Conservation (phyloP, 768 basidiomycete genomes). For the Leccinum disarticulatum region DNA sequence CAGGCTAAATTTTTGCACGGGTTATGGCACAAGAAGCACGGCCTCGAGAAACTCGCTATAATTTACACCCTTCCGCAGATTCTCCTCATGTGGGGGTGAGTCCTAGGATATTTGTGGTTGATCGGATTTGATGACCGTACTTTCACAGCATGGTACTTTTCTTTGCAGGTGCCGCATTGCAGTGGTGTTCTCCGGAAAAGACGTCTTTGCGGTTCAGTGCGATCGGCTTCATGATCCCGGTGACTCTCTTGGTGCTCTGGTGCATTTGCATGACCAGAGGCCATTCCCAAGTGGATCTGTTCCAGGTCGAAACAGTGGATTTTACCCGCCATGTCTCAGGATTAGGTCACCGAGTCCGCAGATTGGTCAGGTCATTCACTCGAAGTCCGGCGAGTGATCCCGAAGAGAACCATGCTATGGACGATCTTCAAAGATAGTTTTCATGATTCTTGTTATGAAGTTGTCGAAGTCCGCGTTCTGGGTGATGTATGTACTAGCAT, state of each 20-base stretch:
- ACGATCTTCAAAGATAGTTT: background rate
- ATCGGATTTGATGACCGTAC: background rate
- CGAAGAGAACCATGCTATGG: constrained; percentile 1
- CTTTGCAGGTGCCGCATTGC: constrained; percentile 22
- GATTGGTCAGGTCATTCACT: background rate
- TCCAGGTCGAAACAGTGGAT: background rate
- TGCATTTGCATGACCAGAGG: constrained; percentile 36
- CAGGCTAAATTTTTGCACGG: constrained; percentile 17
- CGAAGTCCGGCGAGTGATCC: background rate
- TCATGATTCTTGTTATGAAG: background rate
- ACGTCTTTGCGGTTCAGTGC: constrained; percentile 23
- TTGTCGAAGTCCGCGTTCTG: background rate
- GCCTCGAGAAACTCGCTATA: constrained; percentile 51
- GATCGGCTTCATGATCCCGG: constrained; percentile 29
- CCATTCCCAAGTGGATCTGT: background rate
- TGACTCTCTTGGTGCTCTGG: constrained; percentile 41
- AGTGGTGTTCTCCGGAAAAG: constrained; percentile 24
- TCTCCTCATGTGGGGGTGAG: constrained; percentile 60
- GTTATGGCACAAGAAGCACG: constrained; percentile 31
- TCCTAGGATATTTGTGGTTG: constrained; percentile 3
- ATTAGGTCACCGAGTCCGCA: background rate
- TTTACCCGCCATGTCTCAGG: background rate
- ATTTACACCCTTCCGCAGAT: constrained; percentile 56
- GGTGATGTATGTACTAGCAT: too few species aligned
- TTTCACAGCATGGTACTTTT: constrained; percentile 29